Evolutionary conservation across 2,329 filamentous ascomycete species (phyloP), one percentile per base, ranked within the genome.

Genomic region (Aspergillus sp.): DNA sequence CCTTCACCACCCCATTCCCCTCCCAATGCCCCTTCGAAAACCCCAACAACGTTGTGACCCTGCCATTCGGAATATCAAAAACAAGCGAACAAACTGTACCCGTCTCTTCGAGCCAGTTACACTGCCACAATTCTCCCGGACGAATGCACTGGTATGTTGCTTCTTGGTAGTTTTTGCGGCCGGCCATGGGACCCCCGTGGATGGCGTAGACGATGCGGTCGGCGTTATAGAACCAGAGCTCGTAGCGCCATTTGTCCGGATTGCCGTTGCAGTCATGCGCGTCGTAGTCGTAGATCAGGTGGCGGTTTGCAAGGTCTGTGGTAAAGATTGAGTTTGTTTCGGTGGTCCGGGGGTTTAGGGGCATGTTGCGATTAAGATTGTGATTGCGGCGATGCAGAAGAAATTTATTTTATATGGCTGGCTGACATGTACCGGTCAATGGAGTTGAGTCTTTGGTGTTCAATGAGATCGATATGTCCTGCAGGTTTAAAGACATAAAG

Each of bases 61-160:
- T 74, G 46, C 68, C 63, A 5, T 69, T 61, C 0, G 65, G 57
- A 35, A 82, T 80, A 49, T 82, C 78, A 53, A 77, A 82, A 1
- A 81, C 76, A 0, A 79, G 60, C 1, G 75, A 80, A 46, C 74
- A 74, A 1, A 82, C 70, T 0, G 78, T 81, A 0, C 78, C 79
- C 0, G 79, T 82, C 61, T 82, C 79, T 49, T 82, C 78, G 1
- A 82, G 71, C 78, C 78, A 82, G 50, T 78, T 81, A 52, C 76
- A 74, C 55, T 82, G 79, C 79, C 79, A 82, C 0, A 81, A 57
- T 59, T 82, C 79, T 1, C 76, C 76, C 0, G 77, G 74, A 0
- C 79, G 71, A 23, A 82, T 74, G 60, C 79, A 82, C 56, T 81
- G 78, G 55, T 78, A 82, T 1, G 73, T 75, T 10, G 71, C 76